Conservation (phyloP, 2,329 filamentous ascomycete genomes). For the Fusarium sp. region DNA sequence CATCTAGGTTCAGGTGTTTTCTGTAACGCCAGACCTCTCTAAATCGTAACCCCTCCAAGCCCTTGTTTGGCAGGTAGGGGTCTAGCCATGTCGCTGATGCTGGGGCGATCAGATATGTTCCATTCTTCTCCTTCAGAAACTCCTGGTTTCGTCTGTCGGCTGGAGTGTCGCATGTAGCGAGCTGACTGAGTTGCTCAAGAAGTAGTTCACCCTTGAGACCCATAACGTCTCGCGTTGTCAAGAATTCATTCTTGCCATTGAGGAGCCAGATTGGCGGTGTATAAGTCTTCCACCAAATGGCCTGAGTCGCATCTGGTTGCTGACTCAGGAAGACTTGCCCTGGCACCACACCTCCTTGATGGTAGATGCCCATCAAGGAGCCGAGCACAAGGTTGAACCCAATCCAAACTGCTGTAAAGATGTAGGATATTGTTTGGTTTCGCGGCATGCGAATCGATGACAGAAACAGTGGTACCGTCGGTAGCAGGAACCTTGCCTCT, state of each 20-base stretch:
- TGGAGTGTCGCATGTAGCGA: conserved; percentile 74
- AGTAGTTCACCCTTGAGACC: conserved; percentile 73
- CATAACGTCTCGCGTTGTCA: conserved; percentile 81
- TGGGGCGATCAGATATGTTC: conserved; percentile 80
- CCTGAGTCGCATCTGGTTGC: conserved; percentile 76
- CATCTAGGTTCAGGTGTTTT: conserved; percentile 81
- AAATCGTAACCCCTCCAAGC: conserved; percentile 71
- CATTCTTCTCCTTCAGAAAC: conserved; percentile 71
- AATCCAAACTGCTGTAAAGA: conserved; percentile 74
- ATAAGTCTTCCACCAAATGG: conserved; percentile 90
- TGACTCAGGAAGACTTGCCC: conserved; percentile 81
- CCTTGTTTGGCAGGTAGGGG: conserved; percentile 70
- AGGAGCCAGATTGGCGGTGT: conserved; percentile 85
- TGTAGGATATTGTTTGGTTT: conserved; percentile 61
- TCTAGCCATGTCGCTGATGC: conserved; percentile 79
- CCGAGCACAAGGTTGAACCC: conserved; percentile 77
- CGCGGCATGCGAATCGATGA: conserved; percentile 78
- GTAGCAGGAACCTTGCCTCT: conserved; percentile 82
- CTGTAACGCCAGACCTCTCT: conserved; percentile 77
- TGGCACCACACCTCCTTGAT: conserved; percentile 83
- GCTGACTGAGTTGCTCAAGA: conserved; percentile 68
- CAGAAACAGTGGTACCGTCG: conserved; percentile 80
- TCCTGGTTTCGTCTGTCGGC: conserved; percentile 68
- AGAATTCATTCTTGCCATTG: conserved; percentile 78
- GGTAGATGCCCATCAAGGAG: conserved; percentile 82